These are phyloP conservation scores for Botrytis fabae DNA, from an alignment of 2,329 filamentous ascomycete genomes.

Conservation along the genomic window DNA sequence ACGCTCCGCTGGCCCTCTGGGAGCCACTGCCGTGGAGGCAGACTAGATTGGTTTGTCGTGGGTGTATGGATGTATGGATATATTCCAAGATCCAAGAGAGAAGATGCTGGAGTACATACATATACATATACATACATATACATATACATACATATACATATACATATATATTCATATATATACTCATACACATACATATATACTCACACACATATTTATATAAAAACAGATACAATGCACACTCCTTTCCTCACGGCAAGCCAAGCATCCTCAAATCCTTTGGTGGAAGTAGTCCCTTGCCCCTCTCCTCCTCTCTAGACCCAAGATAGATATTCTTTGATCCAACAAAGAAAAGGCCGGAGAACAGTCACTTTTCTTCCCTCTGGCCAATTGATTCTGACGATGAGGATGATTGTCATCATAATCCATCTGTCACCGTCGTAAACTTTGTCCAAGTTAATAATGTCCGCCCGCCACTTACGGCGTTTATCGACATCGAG, in stretches of 20 bases:
- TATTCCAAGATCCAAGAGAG: no score
- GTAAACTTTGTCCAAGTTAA: background rate
- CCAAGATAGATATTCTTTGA: slow-evolving; percentile 2
- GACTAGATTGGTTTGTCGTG: background rate
- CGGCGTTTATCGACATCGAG: background rate
- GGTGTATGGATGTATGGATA: background rate
- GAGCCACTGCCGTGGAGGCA: no score
- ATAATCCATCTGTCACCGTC: background rate
- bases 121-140: background rate
- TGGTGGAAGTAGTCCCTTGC: background rate
- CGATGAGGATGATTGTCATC: background rate
- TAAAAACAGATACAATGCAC: background rate
- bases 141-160: background rate
- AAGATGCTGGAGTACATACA: no score
- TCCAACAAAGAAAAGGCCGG: slow-evolving; percentile 10
- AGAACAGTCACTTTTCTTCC: background rate
- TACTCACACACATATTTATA: background rate
- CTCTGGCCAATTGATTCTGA: background rate
- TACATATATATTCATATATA: no score
- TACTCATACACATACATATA: no score
- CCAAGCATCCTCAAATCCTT: slow-evolving; percentile 2
- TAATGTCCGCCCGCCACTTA: background rate
- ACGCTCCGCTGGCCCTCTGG: background rate
- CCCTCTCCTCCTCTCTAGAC: background rate
- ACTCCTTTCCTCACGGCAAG: slow-evolving; percentile 1